phyloP scores from a whole-genome alignment of 306 rosid genomes.

The Abrus pulchellus region DNA sequence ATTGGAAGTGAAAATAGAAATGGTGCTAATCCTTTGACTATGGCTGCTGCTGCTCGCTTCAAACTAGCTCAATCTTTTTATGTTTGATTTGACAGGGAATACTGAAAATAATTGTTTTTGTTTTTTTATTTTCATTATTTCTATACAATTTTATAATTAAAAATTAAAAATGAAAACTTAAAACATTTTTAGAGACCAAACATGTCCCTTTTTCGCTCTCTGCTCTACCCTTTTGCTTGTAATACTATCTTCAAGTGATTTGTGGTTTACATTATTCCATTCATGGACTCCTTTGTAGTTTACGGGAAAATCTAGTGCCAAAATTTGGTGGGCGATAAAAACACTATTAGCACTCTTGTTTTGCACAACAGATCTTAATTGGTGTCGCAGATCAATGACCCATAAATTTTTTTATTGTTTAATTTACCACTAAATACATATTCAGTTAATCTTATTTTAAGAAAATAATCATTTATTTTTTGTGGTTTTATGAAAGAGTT shows the following conservation, averaged over 20 bases:
- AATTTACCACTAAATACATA: too few species aligned
- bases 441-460: too few species aligned
- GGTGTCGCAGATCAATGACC: neutral
- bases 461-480: too few species aligned
- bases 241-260: neutral
- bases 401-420: neutral
- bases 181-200: too few species aligned
- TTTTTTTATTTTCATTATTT: too few species aligned
- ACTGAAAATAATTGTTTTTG: too few species aligned
- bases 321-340: neutral
- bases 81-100: too few species aligned
- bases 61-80: too few species aligned
- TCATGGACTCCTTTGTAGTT: constrained; percentile 3
- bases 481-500: too few species aligned
- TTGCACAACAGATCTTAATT: neutral
- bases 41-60: neutral
- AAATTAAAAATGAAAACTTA: too few species aligned
- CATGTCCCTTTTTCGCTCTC: too few species aligned
- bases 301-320: neutral
- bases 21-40: constrained; percentile 4
- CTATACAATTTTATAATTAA: too few species aligned
- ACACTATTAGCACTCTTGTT: neutral
- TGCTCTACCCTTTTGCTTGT: neutral
- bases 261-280: neutral
- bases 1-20: constrained; percentile 2